These are phyloP conservation scores for Craterostigma plantagineum DNA, from an alignment of 257 asterid species.

Conservation along the genomic window DNA sequence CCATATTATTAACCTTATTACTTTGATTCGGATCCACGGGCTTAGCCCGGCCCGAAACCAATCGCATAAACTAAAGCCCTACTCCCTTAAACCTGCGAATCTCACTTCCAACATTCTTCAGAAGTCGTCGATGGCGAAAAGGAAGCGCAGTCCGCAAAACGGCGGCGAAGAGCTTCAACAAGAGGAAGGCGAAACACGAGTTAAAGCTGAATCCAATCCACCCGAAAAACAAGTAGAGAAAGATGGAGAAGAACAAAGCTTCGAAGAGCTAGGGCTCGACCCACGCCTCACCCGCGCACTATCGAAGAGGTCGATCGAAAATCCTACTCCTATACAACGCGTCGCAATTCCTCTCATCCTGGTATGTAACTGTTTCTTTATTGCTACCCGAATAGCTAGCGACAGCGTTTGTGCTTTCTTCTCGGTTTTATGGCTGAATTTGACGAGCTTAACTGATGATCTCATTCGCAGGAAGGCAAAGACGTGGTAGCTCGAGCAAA, in stretches of 20 bases:
- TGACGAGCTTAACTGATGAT: not conserved
- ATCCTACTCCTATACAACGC: constrained; percentile 75
- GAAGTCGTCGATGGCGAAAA: constrained; percentile 1
- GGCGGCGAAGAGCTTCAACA: not conserved
- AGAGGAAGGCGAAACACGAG: not conserved
- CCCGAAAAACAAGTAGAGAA: constrained; percentile 16
- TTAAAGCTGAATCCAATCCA: not conserved
- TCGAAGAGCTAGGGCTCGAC: constrained; percentile 77
- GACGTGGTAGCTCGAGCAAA: constrained; percentile 94
- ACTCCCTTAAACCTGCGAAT: not conserved
- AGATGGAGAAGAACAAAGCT: constrained; percentile 30
- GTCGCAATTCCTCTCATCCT: constrained; percentile 77
- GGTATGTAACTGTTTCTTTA: constrained; percentile 16
- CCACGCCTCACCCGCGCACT: constrained; percentile 70
- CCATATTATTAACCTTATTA: too few species aligned
- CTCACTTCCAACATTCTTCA: not conserved
- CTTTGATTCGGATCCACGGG: too few species aligned
- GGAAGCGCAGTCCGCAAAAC: not conserved
- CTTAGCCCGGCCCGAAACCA: too few species aligned
- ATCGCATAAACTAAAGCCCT: too few species aligned
- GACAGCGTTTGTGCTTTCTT: not conserved
- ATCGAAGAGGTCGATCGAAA: constrained; percentile 41
- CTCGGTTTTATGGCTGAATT: not conserved
- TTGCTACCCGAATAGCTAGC: constrained; percentile 4
- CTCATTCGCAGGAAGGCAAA: constrained; percentile 55